These are phyloP conservation scores for Cladophialophora chaetospira DNA, from an alignment of 2,329 filamentous ascomycete genomes.

Conservation along the genomic window DNA sequence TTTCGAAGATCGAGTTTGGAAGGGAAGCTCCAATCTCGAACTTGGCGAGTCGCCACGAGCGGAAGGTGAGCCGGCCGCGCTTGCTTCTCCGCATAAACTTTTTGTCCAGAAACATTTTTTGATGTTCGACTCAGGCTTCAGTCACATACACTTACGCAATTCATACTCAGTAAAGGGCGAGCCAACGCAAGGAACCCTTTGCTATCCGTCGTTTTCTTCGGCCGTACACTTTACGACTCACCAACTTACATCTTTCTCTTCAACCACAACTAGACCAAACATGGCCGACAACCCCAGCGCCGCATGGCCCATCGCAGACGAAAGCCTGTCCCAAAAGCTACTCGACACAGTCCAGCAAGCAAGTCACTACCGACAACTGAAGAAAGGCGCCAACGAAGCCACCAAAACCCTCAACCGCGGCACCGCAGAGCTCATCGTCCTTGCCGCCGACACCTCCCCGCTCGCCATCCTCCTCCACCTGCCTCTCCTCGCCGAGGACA, in stretches of 20 bases:
- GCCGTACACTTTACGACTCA: neutral
- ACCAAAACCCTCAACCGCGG: constrained; percentile 92
- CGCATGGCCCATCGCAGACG: constrained; percentile 73
- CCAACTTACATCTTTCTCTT: neutral
- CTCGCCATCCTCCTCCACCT: constrained; percentile 87
- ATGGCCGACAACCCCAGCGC: constrained; percentile 34
- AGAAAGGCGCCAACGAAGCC: constrained; percentile 85
- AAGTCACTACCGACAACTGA: constrained; percentile 64
- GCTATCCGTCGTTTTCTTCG: neutral
- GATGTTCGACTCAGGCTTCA: constrained; percentile 3
- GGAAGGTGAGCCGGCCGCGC: constrained; percentile 12
- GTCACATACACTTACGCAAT: neutral
- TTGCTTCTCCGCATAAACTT: constrained; percentile 17
- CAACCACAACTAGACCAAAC: constrained; percentile 5
- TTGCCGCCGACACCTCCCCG: constrained; percentile 84
- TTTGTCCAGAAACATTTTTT: constrained; percentile 16
- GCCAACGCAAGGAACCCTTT: constrained; percentile 50
- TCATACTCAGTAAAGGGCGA: constrained; percentile 41
- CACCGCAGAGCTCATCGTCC: constrained; percentile 83
- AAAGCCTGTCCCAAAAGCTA: constrained; percentile 75
- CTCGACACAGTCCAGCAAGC: constrained; percentile 82
- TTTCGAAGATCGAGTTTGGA: constrained; percentile 18
- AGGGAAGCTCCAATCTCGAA: constrained; percentile 14
- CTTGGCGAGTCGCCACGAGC: constrained; percentile 5
- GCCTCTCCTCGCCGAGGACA: constrained; percentile 79